phyloP scores from a whole-genome alignment of 116 monocot species.

The Phalaenopsis hybrid region DNA sequence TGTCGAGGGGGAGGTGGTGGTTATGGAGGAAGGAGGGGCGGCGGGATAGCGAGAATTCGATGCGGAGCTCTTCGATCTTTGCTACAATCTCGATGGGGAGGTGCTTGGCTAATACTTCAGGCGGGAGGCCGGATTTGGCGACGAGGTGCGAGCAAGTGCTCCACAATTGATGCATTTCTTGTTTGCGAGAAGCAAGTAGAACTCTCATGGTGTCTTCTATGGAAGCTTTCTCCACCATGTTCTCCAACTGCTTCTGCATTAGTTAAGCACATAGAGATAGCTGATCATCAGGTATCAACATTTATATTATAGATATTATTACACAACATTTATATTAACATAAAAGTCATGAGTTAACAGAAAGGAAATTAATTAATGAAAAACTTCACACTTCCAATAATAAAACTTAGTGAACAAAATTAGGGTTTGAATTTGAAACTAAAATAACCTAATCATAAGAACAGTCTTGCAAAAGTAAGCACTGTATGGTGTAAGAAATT shows the following conservation, averaged over 20 bases:
- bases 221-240: slow-evolving; percentile 85
- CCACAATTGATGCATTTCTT: slow-evolving; percentile 88
- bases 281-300: too few species aligned
- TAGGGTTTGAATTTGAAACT: too few species aligned
- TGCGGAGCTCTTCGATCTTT: slow-evolving; percentile 82
- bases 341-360: too few species aligned
- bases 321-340: too few species aligned
- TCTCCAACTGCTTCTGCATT: slow-evolving; percentile 70
- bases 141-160: slow-evolving; percentile 82
- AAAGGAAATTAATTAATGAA: too few species aligned
- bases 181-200: slow-evolving; percentile 69
- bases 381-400: too few species aligned
- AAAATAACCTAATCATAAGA: too few species aligned
- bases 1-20: slow-evolving; percentile 28
- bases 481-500: slow-evolving; percentile 5
- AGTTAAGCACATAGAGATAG: background rate
- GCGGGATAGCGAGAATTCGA: slow-evolving; percentile 54
- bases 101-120: slow-evolving; percentile 80
- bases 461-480: background rate
- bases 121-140: slow-evolving; percentile 76
- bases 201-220: slow-evolving; percentile 94
- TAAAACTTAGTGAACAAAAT: too few species aligned
- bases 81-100: slow-evolving; percentile 79
- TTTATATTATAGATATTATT: too few species aligned
- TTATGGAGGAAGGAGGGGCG: slow-evolving; percentile 25